Conservation (phyloP, 345 rosid genomes). For the Jatropha curcas region DNA sequence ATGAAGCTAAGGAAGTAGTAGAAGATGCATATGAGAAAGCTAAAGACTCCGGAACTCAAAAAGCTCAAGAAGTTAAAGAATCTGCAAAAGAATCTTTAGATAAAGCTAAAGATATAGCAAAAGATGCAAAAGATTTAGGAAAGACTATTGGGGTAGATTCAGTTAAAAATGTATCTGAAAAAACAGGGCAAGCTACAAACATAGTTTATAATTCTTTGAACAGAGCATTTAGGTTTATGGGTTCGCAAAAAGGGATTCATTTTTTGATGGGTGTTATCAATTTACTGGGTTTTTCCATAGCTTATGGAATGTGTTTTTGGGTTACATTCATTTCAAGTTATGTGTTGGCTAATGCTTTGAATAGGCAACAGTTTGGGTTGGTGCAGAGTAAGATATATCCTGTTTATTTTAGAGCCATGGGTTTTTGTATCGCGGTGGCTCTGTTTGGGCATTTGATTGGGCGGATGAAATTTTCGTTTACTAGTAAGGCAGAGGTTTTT, state of each 20-base stretch:
- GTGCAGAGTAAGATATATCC: conserved; percentile 88
- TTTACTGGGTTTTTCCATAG: conserved; percentile 48
- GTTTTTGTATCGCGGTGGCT: conserved; percentile 41
- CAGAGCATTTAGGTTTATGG: conserved; percentile 3
- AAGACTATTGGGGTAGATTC: background rate
- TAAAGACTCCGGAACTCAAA: background rate
- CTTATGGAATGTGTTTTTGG: conserved; percentile 76
- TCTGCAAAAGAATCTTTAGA: conserved; percentile 7
- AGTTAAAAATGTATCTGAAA: conserved; percentile 1
- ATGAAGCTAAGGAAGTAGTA: background rate
- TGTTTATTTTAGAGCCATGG: conserved; percentile 56
- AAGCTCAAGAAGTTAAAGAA: conserved; percentile 7
- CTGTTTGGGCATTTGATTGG: conserved; percentile 55
- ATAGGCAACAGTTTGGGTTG: conserved; percentile 69
- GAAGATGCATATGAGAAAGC: conserved; percentile 19
- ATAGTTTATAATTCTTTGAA: background rate
- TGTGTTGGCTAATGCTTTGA: conserved; percentile 47
- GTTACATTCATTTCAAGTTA: conserved; percentile 72
- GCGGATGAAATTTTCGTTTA: conserved; percentile 23
- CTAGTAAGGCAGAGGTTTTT: conserved; percentile 43
- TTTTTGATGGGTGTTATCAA: conserved; percentile 34
- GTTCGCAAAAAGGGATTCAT: conserved; percentile 6
- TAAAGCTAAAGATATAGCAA: background rate
- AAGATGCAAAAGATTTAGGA: background rate
- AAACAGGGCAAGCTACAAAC: background rate